A percentile compares a stretch with the other conserved stretches of the same genome.
phyloP scores from a whole-genome alignment of 345 rosid genomes.

The Noccaea bulbosa region DNA sequence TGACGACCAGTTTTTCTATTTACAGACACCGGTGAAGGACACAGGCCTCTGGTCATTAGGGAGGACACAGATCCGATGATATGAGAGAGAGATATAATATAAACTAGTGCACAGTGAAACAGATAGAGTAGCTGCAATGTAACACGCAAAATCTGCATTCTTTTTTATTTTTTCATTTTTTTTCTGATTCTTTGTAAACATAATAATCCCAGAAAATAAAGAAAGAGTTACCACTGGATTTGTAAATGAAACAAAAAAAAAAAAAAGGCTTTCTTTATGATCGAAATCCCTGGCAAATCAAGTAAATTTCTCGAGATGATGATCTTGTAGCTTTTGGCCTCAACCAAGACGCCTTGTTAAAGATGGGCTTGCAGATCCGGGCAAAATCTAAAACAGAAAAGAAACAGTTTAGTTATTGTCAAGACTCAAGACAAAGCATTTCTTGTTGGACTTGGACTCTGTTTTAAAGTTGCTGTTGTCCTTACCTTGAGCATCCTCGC shows the following conservation, averaged over 20 bases:
- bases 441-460: background rate
- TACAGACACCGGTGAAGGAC: constrained; percentile 87
- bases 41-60: constrained; percentile 96
- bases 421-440: background rate
- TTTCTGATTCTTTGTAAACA: constrained; percentile 20
- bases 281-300: constrained; percentile 74
- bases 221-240: background rate
- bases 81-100: constrained; percentile 6
- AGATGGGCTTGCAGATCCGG: constrained; percentile 74
- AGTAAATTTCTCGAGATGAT: constrained; percentile 91
- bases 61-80: constrained; percentile 77
- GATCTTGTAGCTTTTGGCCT: constrained; percentile 96
- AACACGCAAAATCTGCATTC: constrained; percentile 33
- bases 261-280: constrained; percentile 18
- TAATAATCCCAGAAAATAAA: background rate
- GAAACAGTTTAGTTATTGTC: constrained; percentile 2
- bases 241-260: constrained; percentile 2
- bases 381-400: constrained; percentile 59
- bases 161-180: background rate
- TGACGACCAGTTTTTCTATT: constrained; percentile 10
- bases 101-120: constrained; percentile 23
- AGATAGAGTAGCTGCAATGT: constrained; percentile 28
- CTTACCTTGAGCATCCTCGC: constrained; percentile 82
- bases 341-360: constrained; percentile 83
- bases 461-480: background rate